Conservation (phyloP, 192 early-diverging fungal species). For the Coemansia sp. region DNA sequence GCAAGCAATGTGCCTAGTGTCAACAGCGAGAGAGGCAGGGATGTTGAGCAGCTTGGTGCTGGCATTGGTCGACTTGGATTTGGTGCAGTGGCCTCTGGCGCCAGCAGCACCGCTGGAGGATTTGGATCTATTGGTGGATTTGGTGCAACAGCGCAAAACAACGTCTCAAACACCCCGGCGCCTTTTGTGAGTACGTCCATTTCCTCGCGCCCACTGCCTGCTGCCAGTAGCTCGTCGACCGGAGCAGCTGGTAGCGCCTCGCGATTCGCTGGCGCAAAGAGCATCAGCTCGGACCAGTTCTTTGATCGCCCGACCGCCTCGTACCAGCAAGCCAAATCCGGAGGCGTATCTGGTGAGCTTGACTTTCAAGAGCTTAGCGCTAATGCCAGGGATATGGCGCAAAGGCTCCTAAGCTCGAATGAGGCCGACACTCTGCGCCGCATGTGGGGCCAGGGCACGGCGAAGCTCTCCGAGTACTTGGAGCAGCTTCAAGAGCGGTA, state of each 20-base stretch:
- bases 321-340: slow-evolving; percentile 58
- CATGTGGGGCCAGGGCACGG: slow-evolving; percentile 52
- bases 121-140: slow-evolving; percentile 49
- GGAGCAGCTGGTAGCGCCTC: neutral
- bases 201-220: neutral
- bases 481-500: slow-evolving; percentile 54
- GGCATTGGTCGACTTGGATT: slow-evolving; percentile 73
- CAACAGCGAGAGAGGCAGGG: neutral
- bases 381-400: slow-evolving; percentile 56
- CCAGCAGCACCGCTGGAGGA: slow-evolving; percentile 1
- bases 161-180: slow-evolving; percentile 4
- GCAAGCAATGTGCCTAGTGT: neutral
- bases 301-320: slow-evolving; percentile 74
- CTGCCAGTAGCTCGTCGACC: neutral
- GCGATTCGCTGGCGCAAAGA: slow-evolving; percentile 20
- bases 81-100: slow-evolving; percentile 17
- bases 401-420: slow-evolving; percentile 54
- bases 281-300: slow-evolving; percentile 84
- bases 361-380: slow-evolving; percentile 56
- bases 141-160: slow-evolving; percentile 46
- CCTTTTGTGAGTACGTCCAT: neutral
- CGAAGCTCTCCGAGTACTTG: slow-evolving; percentile 49
- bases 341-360: slow-evolving; percentile 77
- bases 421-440: slow-evolving; percentile 55
- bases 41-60: slow-evolving; percentile 64